Conservation (phyloP, 2,329 filamentous ascomycete species). For the Neopestalotiopsis sp. region DNA sequence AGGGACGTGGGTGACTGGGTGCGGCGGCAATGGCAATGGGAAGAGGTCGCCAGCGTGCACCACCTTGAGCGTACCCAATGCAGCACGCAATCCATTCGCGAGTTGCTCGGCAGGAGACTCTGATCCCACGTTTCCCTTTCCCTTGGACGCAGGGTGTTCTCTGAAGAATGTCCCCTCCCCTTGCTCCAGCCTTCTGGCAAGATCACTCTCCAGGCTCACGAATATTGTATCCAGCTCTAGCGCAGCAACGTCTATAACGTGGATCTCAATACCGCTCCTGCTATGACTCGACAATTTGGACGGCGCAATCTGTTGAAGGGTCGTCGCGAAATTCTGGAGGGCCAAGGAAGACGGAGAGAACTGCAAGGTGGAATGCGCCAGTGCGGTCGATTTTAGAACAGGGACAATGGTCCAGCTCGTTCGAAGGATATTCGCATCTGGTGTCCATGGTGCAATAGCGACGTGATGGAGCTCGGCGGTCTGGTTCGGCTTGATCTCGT, state of each 20-base stretch:
- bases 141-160: slow-evolving; percentile 51
- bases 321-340: slow-evolving; percentile 79
- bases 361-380: slow-evolving; percentile 79
- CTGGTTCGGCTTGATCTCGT: slow-evolving; percentile 34
- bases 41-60: slow-evolving; percentile 85
- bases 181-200: slow-evolving; percentile 79
- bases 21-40: slow-evolving; percentile 76
- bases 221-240: slow-evolving; percentile 84
- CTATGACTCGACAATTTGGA: slow-evolving; percentile 75
- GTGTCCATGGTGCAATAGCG: slow-evolving; percentile 76
- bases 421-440: slow-evolving; percentile 61
- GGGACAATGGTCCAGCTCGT: slow-evolving; percentile 86
- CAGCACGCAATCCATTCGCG: slow-evolving; percentile 72
- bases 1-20: slow-evolving; percentile 85
- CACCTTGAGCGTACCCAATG: slow-evolving; percentile 73
- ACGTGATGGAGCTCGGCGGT: slow-evolving; percentile 61
- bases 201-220: slow-evolving; percentile 81
- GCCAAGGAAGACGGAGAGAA: slow-evolving; percentile 75
- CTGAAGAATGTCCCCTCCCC: slow-evolving; percentile 83
- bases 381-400: slow-evolving; percentile 65
- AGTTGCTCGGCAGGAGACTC: slow-evolving; percentile 60
- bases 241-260: slow-evolving; percentile 80
- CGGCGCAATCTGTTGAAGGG: slow-evolving; percentile 74
- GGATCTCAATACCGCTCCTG: slow-evolving; percentile 81
- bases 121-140: slow-evolving; percentile 34